These are phyloP conservation scores for Leccinum sublutescens DNA, from an alignment of 768 basidiomycete genomes.

Conservation along the genomic window DNA sequence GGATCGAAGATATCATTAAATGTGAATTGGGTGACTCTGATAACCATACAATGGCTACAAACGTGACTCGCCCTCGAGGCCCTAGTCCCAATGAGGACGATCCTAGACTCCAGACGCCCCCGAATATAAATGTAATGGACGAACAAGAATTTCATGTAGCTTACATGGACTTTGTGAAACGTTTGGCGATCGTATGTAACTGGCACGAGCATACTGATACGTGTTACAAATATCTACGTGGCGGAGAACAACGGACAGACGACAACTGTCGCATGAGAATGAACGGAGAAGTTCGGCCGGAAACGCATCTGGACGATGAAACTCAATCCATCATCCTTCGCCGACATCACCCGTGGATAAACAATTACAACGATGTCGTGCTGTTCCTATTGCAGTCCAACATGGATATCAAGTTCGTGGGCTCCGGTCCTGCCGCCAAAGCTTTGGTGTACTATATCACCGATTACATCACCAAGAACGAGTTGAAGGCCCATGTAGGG, in stretches of 20 bases:
- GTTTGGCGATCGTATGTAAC: background rate
- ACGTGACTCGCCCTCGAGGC: background rate
- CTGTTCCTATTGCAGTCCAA: no score
- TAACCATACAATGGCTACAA: background rate
- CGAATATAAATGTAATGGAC: no score
- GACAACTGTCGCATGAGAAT: background rate
- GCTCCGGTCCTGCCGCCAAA: no score
- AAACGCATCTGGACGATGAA: no score
- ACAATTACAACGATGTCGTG: no score
- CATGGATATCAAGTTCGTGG: no score
- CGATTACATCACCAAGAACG: no score
- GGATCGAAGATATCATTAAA: background rate
- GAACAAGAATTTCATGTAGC: background rate
- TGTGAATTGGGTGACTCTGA: background rate
- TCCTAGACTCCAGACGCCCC: background rate
- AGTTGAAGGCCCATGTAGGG: no score
- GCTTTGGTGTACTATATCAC: no score
- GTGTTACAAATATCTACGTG: background rate
- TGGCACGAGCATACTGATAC: background rate
- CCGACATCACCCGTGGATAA: no score
- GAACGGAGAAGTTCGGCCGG: no score
- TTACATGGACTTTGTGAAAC: background rate
- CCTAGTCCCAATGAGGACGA: background rate
- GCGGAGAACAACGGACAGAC: background rate
- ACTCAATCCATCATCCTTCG: no score